Percentiles rank a stretch among this genome's conserved stretches.
Evolutionary conservation across 257 asterid genomes (phyloP).

Genomic region (Marsdenia floribunda): DNA sequence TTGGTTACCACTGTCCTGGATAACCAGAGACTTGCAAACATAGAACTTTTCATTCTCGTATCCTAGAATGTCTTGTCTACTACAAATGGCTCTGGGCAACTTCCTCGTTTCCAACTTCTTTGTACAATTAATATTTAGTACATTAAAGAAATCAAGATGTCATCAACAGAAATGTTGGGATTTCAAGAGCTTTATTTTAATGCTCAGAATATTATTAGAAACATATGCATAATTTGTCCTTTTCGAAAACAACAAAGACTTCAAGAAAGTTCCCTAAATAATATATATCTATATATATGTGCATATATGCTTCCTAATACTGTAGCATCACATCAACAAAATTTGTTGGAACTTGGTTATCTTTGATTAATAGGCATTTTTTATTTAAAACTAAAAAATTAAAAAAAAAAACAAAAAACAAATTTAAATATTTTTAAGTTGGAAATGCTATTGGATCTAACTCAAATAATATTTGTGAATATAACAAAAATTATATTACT

Average conservation of each 20-base stretch:
- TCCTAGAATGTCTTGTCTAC: background rate
- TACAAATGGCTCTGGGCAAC: background rate
- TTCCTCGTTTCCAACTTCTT: background rate
- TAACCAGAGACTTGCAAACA: background rate
- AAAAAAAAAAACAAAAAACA: no score
- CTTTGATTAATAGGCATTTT: no score
- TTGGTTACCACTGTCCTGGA: no score
- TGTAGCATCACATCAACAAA: background rate
- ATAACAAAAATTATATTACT: no score
- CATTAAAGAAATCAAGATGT: background rate
- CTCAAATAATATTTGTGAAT: no score
- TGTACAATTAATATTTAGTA: background rate
- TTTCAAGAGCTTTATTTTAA: no score
- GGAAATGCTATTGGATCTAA: no score
- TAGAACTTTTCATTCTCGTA: background rate
- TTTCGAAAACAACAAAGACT: background rate
- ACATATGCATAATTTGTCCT: no score
- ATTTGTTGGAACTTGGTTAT: no score
- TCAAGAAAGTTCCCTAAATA: background rate
- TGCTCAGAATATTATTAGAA: no score
- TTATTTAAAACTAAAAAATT: no score
- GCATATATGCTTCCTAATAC: background rate
- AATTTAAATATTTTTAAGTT: no score
- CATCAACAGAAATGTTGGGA: background rate
- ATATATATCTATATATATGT: background rate